A percentile compares a stretch with the other conserved stretches of the same genome.
Evolutionary conservation across 345 rosid species (phyloP).

Genomic region (Euphorbia tirucalli): DNA sequence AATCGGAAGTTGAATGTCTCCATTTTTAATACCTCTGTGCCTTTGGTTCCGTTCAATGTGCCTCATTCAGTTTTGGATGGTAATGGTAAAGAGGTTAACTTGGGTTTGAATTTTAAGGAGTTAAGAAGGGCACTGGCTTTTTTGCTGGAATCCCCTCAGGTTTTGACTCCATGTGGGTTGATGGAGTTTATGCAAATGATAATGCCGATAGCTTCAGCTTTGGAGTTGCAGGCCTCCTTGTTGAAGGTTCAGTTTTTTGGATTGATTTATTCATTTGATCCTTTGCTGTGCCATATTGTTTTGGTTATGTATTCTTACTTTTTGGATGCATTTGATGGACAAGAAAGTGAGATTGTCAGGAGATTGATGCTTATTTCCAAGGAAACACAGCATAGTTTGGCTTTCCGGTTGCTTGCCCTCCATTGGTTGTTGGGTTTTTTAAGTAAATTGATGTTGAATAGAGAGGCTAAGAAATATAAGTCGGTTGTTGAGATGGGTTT

Average conservation of each 20-base stretch:
- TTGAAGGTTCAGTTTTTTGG: constrained; percentile 87
- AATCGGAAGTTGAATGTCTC: constrained; percentile 55
- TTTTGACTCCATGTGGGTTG: constrained; percentile 79
- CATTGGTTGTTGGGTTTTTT: constrained; percentile 84
- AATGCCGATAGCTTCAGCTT: constrained; percentile 62
- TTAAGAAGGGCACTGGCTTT: constrained; percentile 84
- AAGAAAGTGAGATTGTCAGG: constrained; percentile 65
- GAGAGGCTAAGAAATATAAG: constrained; percentile 52
- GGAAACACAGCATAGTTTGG: constrained; percentile 64
- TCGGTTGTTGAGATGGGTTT: constrained; percentile 53
- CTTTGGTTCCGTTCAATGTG: constrained; percentile 75
- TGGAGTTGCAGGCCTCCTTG: constrained; percentile 91
- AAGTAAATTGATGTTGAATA: constrained; percentile 40
- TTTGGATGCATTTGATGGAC: constrained; percentile 71
- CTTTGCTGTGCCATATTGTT: constrained; percentile 68
- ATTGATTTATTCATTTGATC: constrained; percentile 83
- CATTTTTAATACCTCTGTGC: constrained; percentile 65
- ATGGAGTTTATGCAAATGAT: constrained; percentile 79
- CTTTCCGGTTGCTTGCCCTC: constrained; percentile 73
- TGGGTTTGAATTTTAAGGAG: constrained; percentile 79
- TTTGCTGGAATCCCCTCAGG: constrained; percentile 74
- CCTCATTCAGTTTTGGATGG: constrained; percentile 45
- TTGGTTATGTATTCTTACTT: constrained; percentile 59
- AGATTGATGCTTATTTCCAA: constrained; percentile 63
- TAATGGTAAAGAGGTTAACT: constrained; percentile 24